A percentile compares a stretch with the other conserved stretches of the same genome.
Evolutionary conservation across 1,139 yeast species (phyloP).

Genomic region (Pichia terricola): DNA sequence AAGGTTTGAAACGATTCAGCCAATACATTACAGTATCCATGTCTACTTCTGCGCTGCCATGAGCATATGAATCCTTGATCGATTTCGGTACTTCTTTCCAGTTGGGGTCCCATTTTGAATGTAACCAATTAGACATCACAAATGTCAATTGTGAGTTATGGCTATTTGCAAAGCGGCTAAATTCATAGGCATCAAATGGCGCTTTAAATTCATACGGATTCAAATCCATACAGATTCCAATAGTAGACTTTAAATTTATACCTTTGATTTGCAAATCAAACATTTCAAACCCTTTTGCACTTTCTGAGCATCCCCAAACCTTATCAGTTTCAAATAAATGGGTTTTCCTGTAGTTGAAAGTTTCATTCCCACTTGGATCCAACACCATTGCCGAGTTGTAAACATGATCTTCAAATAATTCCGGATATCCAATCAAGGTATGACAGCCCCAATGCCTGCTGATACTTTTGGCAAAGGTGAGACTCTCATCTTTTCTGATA

Average conservation of each 20-base stretch:
- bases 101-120: constrained; percentile 23
- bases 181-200: constrained; percentile 68
- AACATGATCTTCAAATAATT: constrained; percentile 27
- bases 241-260: constrained; percentile 32
- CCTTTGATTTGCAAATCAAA: constrained; percentile 31
- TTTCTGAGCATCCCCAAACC: constrained; percentile 70
- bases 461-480: constrained; percentile 47
- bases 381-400: constrained; percentile 71
- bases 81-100: not conserved
- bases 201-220: constrained; percentile 81
- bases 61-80: constrained; percentile 11
- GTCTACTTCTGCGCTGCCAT: constrained; percentile 7
- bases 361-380: constrained; percentile 45
- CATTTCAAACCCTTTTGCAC: constrained; percentile 44
- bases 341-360: constrained; percentile 68
- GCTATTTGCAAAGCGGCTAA: constrained; percentile 43
- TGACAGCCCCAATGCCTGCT: constrained; percentile 48
- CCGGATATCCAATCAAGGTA: constrained; percentile 82
- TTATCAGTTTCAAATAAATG: constrained; percentile 76
- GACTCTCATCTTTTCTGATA: constrained; percentile 41
- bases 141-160: constrained; percentile 47
- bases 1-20: constrained; percentile 52
- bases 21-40: constrained; percentile 29
- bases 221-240: constrained; percentile 94
- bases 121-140: constrained; percentile 86